Conservation (phyloP, 371 early-diverging fungal species). For the Mortierella sp. region DNA sequence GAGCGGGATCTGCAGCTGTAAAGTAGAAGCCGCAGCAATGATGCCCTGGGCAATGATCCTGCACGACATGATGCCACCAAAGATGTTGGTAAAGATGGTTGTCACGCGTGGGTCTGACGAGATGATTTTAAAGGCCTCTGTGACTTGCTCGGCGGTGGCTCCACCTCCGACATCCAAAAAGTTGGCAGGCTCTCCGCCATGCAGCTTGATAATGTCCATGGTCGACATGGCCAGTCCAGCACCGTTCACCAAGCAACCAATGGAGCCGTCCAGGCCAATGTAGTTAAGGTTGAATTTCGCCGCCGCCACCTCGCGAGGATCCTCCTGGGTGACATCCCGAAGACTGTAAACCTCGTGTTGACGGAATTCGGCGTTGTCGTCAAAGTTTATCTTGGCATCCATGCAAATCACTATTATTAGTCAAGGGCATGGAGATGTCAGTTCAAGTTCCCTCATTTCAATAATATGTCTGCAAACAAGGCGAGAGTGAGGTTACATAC, state of each 20-base stretch:
- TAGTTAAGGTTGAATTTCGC: slow-evolving; percentile 98
- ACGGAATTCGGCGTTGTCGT: slow-evolving; percentile 98
- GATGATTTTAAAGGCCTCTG: slow-evolving; percentile 99
- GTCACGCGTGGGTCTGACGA: slow-evolving; percentile 94
- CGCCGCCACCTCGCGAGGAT: slow-evolving; percentile 97
- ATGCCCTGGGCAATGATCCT: slow-evolving; percentile 99
- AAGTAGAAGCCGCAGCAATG: slow-evolving; percentile 93
- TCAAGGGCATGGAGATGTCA: background rate
- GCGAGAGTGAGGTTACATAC: too few relatives aligned
- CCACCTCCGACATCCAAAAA: slow-evolving; percentile 99
- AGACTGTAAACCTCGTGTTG: slow-evolving; percentile 92
- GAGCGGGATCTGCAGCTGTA: slow-evolving; percentile 92
- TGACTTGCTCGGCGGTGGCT: slow-evolving; percentile 96
- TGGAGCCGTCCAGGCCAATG: slow-evolving; percentile 96
- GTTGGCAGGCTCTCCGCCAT: slow-evolving; percentile 99
- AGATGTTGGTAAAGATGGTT: slow-evolving; percentile 98
- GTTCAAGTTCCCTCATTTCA: background rate
- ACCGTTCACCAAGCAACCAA: slow-evolving; percentile 93
- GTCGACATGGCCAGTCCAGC: slow-evolving; percentile 99
- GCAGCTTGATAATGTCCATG: slow-evolving; percentile 99
- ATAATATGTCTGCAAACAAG: background rate
- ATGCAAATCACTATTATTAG: slow-evolving; percentile 79
- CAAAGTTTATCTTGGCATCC: slow-evolving; percentile 97
- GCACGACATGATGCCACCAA: slow-evolving; percentile 99
- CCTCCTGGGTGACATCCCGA: slow-evolving; percentile 96